Percentiles rank a stretch among this genome's conserved stretches.
Conservation (phyloP, 2,329 filamentous ascomycete species). For the Dendryphion nanum region DNA sequence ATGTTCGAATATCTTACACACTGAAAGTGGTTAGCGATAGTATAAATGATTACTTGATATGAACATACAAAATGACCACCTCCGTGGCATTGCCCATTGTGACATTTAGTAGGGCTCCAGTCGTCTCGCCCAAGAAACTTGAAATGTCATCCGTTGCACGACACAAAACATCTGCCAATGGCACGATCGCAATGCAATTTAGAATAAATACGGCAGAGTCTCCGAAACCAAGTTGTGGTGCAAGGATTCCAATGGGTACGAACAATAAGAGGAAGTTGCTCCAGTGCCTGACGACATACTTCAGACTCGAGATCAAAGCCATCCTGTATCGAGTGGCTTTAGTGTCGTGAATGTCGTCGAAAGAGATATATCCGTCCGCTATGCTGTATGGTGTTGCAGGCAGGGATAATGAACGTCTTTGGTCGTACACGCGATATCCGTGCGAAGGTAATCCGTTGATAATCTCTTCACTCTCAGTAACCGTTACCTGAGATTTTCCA, state of each 20-base stretch:
- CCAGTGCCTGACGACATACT: background rate
- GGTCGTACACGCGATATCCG: background rate
- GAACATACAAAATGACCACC: conserved; percentile 68
- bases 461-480: background rate
- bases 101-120: conserved; percentile 13
- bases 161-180: conserved; percentile 12
- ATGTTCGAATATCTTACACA: background rate
- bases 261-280: background rate
- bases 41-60: conserved; percentile 81
- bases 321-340: background rate
- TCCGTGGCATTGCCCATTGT: conserved; percentile 83
- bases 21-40: conserved; percentile 42
- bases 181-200: conserved; percentile 14
- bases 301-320: background rate
- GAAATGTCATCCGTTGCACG: conserved; percentile 65
- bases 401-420: background rate
- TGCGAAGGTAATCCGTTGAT: background rate
- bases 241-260: background rate
- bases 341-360: background rate
- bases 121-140: conserved; percentile 73
- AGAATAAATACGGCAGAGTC: conserved; percentile 55
- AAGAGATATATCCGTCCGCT: background rate
- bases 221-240: conserved; percentile 38
- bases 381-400: background rate
- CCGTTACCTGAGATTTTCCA: background rate